These are phyloP conservation scores for Boletus vinaceobasis DNA, from an alignment of 768 basidiomycete species.

Conservation along the genomic window DNA sequence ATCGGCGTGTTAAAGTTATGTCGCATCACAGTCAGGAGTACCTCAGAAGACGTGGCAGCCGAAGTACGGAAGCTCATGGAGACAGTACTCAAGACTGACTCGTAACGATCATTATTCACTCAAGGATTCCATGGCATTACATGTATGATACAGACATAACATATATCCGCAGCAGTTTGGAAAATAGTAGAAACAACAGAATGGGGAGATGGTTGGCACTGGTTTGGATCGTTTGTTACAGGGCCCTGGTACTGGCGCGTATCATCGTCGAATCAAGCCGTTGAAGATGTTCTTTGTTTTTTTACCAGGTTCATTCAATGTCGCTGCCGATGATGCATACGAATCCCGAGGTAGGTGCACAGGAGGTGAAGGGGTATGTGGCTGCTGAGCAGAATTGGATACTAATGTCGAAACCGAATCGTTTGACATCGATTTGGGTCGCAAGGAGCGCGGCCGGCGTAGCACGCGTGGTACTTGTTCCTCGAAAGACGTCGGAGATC, in stretches of 20 bases:
- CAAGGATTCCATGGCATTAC: slow-evolving; percentile 6
- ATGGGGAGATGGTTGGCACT: background rate
- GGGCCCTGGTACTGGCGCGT: background rate
- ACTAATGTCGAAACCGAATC: slow-evolving; percentile 47
- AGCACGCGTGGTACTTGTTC: slow-evolving; percentile 20
- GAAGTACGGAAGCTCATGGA: slow-evolving; percentile 60
- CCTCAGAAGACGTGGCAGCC: slow-evolving; percentile 82
- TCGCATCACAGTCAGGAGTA: slow-evolving; percentile 90
- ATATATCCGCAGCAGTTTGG: slow-evolving; percentile 11
- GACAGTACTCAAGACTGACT: slow-evolving; percentile 34
- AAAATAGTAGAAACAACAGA: slow-evolving; percentile 5
- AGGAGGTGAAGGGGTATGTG: slow-evolving; percentile 5
- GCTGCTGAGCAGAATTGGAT: slow-evolving; percentile 10
- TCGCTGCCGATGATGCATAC: slow-evolving; percentile 1
- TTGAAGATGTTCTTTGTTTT: slow-evolving; percentile 41
- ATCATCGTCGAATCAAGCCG: slow-evolving; percentile 37
- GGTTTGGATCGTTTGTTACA: background rate
- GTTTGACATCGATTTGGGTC: slow-evolving; percentile 52
- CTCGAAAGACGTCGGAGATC: slow-evolving; percentile 11
- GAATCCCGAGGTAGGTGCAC: slow-evolving; percentile 1
- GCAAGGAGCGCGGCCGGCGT: slow-evolving; percentile 28
- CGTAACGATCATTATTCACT: slow-evolving; percentile 5
- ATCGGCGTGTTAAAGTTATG: slow-evolving; percentile 59
- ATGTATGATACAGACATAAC: slow-evolving; percentile 27
- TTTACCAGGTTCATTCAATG: slow-evolving; percentile 24